Conservation (phyloP, 768 basidiomycete species). For the Artomyces pyxidatus region DNA sequence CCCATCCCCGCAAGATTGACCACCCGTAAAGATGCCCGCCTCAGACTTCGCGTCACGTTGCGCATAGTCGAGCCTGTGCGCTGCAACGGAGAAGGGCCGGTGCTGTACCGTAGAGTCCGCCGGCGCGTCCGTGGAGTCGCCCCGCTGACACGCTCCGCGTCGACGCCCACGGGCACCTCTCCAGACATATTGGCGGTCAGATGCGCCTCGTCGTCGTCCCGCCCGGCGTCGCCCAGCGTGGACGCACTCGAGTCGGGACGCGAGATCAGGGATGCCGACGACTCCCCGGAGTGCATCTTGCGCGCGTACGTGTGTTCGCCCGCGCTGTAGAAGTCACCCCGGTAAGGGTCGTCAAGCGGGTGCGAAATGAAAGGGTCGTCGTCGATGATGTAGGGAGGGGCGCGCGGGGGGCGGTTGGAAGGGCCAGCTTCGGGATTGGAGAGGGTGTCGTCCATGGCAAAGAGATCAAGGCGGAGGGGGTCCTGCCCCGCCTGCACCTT, state of each 20-base stretch:
- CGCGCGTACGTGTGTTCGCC: conserved; percentile 30
- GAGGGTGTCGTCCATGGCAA: conserved; percentile 18
- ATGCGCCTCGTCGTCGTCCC: conserved; percentile 52
- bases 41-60: conserved; percentile 46
- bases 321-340: conserved; percentile 11
- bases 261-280: conserved; percentile 44
- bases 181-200: conserved; percentile 47
- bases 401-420: conserved; percentile 1
- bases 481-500: conserved; percentile 37
- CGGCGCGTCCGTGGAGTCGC: conserved; percentile 28
- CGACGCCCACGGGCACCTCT: conserved; percentile 24
- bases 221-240: conserved; percentile 29
- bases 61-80: conserved; percentile 54
- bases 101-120: conserved; percentile 43
- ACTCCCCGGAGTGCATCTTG: conserved; percentile 36
- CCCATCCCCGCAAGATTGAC: conserved; percentile 65
- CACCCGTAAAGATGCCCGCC: conserved; percentile 68
- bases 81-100: conserved; percentile 49
- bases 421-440: conserved; percentile 16
- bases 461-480: conserved; percentile 34
- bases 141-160: conserved; percentile 43
- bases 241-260: conserved; percentile 24
- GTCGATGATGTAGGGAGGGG: conserved; percentile 17
- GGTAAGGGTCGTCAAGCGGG: conserved; percentile 25
- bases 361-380: conserved; percentile 45